Base-by-base conservation (phyloP, 139 green algal genomes). In the Asterochloris erici region DNA sequence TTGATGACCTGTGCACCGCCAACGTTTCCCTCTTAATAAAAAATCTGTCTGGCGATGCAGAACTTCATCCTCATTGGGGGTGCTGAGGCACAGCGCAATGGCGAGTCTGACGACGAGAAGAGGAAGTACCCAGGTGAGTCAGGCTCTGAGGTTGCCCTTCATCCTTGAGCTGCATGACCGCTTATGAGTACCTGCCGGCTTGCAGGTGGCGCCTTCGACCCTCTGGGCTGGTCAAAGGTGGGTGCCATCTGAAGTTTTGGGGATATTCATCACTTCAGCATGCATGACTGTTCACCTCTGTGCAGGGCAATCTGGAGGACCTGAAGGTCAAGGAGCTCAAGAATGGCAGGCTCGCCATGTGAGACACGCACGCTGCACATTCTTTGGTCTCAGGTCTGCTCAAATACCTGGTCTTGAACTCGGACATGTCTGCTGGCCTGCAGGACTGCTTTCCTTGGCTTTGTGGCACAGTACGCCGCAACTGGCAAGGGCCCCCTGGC, bases 261-360 rank as follows among this genome's bases (percentile, higher is more conserved):
- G 66, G 2, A 87, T 82, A 92, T 93, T 83, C 91, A 91, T 79
- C 54, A 78, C 0, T 80, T 88, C 97, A 54, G 38, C 38, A 54
- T 2, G 38, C 38, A 71, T 93, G 94, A 81, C 83, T 97, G 74
- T 87, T 88, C 74, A 87, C 91, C 68, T 92, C 90, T 81, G 63
- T 85, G 79, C 77, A 85, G 26, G 84, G 88, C 26, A 77, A 88
- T 84, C 87, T 93, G 84, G 84, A 90, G 78, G 81, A 95, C 86
- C 90, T 94, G 83, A 95, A 97, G 26, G 66, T 90, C 66, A 96
- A 96, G 82, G 95, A 98, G 89, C 90, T 98, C 86, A 94, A 94
- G 85, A 98, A 98, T 87, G 95, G 93, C 73, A 91, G 95, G 83
- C 88, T 98, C 26, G 94, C 94, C 63, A 95, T 97, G 94, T 10